phyloP scores from a whole-genome alignment of 495 filamentous ascomycete genomes.

The Xylaria longipes region DNA sequence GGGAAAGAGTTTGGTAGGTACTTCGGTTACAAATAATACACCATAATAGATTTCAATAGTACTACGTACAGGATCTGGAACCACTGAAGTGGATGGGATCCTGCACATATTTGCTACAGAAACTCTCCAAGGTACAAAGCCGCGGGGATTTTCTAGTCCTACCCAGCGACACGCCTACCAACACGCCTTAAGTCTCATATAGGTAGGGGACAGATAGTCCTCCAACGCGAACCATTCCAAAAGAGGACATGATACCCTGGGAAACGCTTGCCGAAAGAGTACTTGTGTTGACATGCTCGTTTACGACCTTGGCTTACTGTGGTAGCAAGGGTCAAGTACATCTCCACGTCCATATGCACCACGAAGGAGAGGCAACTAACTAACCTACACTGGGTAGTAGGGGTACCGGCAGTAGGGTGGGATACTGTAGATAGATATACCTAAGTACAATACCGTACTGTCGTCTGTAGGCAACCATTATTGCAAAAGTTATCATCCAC shows the following conservation, averaged over 20 bases:
- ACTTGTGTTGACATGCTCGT: not conserved
- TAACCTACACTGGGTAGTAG: not conserved
- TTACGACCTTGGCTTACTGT: slow-evolving; percentile 20
- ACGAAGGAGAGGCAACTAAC: not conserved
- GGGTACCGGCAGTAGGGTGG: too few relatives aligned
- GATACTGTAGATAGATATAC: slow-evolving; percentile 1
- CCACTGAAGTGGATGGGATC: not conserved
- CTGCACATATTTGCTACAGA: not conserved
- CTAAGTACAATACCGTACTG: not conserved
- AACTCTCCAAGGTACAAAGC: not conserved
- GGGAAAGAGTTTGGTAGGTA: not conserved
- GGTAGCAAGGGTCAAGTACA: slow-evolving; percentile 5
- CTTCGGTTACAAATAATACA: not conserved
- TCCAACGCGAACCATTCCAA: slow-evolving; percentile 9
- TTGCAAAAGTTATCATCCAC: not conserved
- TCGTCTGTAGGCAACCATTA: not conserved
- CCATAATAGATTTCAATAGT: not conserved
- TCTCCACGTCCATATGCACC: slow-evolving; percentile 8
- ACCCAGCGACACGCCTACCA: not conserved
- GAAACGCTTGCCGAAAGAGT: slow-evolving; percentile 16
- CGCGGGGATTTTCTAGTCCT: not conserved
- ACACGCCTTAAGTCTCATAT: not conserved
- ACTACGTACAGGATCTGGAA: not conserved
- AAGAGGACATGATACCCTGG: slow-evolving; percentile 10
- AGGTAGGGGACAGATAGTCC: not conserved